phyloP scores from a whole-genome alignment of 768 basidiomycete genomes.

The Gloeopeniophorella convolvens region DNA sequence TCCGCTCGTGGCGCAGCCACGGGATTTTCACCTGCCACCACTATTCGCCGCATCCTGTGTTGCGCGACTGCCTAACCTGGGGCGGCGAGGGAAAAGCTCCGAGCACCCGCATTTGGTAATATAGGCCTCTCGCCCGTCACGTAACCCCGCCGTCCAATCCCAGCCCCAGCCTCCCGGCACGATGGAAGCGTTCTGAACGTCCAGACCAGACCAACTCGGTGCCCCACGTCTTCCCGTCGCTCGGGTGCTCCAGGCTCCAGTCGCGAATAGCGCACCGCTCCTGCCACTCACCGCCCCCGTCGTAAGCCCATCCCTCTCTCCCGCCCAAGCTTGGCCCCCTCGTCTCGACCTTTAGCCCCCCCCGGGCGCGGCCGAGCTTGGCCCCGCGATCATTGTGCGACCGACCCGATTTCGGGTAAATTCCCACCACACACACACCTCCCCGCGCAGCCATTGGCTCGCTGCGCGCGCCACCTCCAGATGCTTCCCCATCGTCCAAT shows the following conservation, averaged over 20 bases:
- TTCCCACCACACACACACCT: conserved; percentile 1
- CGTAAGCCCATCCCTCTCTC: no score
- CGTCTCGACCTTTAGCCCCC: background rate
- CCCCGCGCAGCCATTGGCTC: no score
- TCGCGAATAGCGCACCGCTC: conserved; percentile 16
- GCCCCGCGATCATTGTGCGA: conserved; percentile 13
- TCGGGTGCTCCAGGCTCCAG: background rate
- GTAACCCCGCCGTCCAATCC: conserved; percentile 9
- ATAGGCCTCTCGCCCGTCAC: conserved; percentile 12
- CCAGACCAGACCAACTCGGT: conserved; percentile 4
- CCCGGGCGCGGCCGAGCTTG: conserved; percentile 12
- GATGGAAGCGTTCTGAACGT: conserved; percentile 19
- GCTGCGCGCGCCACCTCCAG: no score
- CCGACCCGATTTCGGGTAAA: conserved; percentile 18
- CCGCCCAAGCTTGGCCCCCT: no score
- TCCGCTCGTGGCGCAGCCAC: conserved; percentile 18
- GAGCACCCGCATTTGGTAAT: conserved; percentile 6
- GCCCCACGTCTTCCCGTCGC: conserved; percentile 4
- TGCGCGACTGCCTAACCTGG: background rate
- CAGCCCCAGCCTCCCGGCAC: conserved; percentile 1
- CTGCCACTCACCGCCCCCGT: no score
- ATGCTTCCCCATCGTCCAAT: no score
- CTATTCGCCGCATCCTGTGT: no score
- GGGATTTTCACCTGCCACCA: conserved; percentile 13
- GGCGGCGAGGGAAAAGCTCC: conserved; percentile 15